These are phyloP conservation scores for Kwoniella shivajii DNA, from an alignment of 1,284 basidiomycete species.

Conservation along the genomic window DNA sequence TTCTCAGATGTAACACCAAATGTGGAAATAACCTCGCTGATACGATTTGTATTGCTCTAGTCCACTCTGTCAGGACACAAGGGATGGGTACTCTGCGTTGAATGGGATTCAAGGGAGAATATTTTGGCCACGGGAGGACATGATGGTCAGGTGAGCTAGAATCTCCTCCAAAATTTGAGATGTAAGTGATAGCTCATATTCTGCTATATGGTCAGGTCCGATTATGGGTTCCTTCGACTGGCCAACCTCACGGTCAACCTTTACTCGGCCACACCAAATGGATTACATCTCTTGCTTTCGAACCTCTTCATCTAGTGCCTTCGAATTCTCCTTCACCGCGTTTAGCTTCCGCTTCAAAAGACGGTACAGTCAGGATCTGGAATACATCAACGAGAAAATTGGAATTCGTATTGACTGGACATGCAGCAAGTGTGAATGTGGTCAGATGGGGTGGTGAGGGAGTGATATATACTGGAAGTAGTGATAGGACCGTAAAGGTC, in stretches of 20 bases:
- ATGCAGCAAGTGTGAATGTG: slow-evolving; percentile 91
- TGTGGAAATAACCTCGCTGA: not conserved
- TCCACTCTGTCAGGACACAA: slow-evolving; percentile 85
- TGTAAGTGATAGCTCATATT: not conserved
- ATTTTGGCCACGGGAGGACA: slow-evolving; percentile 88
- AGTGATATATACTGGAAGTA: slow-evolving; percentile 89
- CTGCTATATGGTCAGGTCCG: slow-evolving; percentile 60
- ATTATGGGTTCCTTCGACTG: slow-evolving; percentile 87
- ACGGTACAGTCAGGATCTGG: slow-evolving; percentile 94
- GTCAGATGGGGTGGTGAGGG: slow-evolving; percentile 94
- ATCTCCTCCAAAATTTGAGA: not conserved
- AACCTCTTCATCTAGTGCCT: slow-evolving; percentile 79
- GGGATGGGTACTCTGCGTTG: slow-evolving; percentile 95
- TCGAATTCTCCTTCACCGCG: slow-evolving; percentile 71
- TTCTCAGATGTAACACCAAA: too few species aligned
- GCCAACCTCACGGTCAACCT: slow-evolving; percentile 78
- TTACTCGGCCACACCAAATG: slow-evolving; percentile 93
- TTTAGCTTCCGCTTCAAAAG: slow-evolving; percentile 92
- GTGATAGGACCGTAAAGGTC: slow-evolving; percentile 88
- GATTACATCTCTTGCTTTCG: slow-evolving; percentile 96
- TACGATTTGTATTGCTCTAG: not conserved
- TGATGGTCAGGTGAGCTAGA: slow-evolving; percentile 72
- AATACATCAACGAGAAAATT: slow-evolving; percentile 69
- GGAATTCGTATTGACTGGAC: slow-evolving; percentile 88
- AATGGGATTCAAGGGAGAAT: slow-evolving; percentile 93